Evolutionary conservation across 257 asterid genomes (phyloP).

Genomic region (Primulina huaijiensis): DNA sequence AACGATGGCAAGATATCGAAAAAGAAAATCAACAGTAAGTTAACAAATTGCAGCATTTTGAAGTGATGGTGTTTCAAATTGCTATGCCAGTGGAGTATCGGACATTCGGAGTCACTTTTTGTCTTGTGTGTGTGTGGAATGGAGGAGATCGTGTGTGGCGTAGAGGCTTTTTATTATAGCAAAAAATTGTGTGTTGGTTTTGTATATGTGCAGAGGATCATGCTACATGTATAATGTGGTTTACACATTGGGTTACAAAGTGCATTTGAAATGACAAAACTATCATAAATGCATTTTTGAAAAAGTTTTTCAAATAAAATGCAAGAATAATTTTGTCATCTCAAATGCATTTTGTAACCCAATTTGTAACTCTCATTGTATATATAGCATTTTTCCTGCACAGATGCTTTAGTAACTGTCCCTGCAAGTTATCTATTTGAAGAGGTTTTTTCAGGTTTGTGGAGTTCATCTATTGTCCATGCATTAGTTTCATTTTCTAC

Average conservation of each 20-base stretch:
- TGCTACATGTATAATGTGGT: no score
- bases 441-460: neutral
- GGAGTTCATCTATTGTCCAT: neutral
- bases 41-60: neutral
- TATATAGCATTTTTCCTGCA: no score
- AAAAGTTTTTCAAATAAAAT: no score
- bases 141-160: constrained; percentile 5
- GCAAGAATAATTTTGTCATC: no score
- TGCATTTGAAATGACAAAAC: no score
- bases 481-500: neutral
- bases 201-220: neutral
- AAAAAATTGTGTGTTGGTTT: constrained; percentile 11
- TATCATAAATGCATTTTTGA: no score
- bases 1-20: constrained; percentile 77
- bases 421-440: neutral
- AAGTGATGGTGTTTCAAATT: constrained; percentile 17
- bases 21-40: constrained; percentile 87
- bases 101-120: constrained; percentile 2
- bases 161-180: constrained; percentile 1
- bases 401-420: neutral
- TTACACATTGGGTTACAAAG: no score
- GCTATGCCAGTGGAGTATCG: constrained; percentile 4
- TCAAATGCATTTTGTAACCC: no score
- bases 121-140: neutral
- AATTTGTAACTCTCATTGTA: no score